A percentile compares a stretch with the other conserved stretches of the same genome.
These are phyloP conservation scores for Aspergillus sclerotialis DNA, from an alignment of 2,329 filamentous ascomycete genomes.

Conservation along the genomic window DNA sequence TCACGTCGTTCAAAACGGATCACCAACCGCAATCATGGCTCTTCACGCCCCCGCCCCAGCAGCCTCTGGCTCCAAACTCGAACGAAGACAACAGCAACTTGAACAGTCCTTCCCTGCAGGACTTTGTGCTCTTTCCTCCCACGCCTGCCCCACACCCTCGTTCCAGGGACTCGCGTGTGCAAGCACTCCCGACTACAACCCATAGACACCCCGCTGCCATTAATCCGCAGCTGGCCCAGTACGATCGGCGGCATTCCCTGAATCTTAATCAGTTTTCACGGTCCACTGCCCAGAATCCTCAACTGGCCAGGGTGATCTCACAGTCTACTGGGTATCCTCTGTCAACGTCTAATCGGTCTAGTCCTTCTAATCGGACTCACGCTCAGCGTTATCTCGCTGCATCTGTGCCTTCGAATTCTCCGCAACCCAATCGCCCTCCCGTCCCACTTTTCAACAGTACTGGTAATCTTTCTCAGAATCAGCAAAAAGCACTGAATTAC, in stretches of 20 bases:
- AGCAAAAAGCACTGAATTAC: constrained; percentile 15
- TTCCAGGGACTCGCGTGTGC: constrained; percentile 26
- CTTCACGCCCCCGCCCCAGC: constrained; percentile 36
- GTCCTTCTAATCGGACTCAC: constrained; percentile 26
- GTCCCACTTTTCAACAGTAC: constrained; percentile 32
- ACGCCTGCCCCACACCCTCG: constrained; percentile 25
- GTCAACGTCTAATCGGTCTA: constrained; percentile 32
- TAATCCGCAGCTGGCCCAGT: constrained; percentile 26
- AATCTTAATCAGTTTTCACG: constrained; percentile 29
- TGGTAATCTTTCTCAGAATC: constrained; percentile 20
- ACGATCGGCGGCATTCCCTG: constrained; percentile 29
- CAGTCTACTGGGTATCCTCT: constrained; percentile 33
- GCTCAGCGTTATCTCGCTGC: constrained; percentile 27
- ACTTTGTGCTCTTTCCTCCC: constrained; percentile 41
- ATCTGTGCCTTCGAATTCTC: constrained; percentile 33
- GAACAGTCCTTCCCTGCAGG: constrained; percentile 28
- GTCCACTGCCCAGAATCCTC: constrained; percentile 31
- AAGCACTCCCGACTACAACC: constrained; percentile 28
- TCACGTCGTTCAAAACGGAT: constrained; percentile 45
- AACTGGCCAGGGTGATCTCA: constrained; percentile 32
- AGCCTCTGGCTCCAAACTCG: constrained; percentile 34
- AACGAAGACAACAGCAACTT: constrained; percentile 23
- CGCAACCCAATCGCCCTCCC: constrained; percentile 29
- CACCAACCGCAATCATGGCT: constrained; percentile 41
- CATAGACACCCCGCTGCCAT: constrained; percentile 28